Percentiles rank a stretch among this genome's conserved stretches.
Conservation (phyloP, 257 asterid species). For the Paulownia fortunei region DNA sequence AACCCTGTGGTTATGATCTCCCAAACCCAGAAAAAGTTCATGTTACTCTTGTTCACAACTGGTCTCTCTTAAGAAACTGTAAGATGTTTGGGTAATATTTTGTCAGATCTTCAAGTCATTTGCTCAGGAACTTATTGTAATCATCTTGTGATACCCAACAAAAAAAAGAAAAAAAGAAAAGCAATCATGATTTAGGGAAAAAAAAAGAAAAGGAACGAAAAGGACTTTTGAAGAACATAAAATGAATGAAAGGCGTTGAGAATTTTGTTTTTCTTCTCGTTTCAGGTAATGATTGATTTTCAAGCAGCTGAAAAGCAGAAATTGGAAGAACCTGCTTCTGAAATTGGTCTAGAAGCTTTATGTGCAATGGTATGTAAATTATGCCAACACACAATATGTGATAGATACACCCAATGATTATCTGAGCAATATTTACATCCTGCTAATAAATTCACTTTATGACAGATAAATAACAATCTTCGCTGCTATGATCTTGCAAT, state of each 20-base stretch:
- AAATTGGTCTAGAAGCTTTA: conserved; percentile 92
- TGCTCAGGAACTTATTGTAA: too few species aligned
- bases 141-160: too few species aligned
- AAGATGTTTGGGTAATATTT: neutral
- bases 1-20: neutral
- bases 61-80: neutral
- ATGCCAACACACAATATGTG: conserved; percentile 19
- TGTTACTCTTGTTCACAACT: neutral
- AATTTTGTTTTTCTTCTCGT: conserved; percentile 29
- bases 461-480: conserved; percentile 88
- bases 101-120: neutral
- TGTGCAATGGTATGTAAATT: conserved; percentile 83
- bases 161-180: neutral
- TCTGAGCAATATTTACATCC: too few species aligned
- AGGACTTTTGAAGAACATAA: neutral
- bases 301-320: conserved; percentile 95
- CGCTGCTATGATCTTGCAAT: conserved; percentile 86
- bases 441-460: conserved; percentile 32
- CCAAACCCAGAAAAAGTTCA: neutral
- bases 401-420: neutral
- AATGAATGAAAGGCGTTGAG: neutral
- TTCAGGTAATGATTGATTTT: conserved; percentile 97
- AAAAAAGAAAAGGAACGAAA: neutral
- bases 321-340: conserved; percentile 98
- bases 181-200: neutral